Percentiles rank a stretch among this genome's conserved stretches.
phyloP scores from a whole-genome alignment of 2,329 filamentous ascomycete species.

The Coniochaeta ligniaria region DNA sequence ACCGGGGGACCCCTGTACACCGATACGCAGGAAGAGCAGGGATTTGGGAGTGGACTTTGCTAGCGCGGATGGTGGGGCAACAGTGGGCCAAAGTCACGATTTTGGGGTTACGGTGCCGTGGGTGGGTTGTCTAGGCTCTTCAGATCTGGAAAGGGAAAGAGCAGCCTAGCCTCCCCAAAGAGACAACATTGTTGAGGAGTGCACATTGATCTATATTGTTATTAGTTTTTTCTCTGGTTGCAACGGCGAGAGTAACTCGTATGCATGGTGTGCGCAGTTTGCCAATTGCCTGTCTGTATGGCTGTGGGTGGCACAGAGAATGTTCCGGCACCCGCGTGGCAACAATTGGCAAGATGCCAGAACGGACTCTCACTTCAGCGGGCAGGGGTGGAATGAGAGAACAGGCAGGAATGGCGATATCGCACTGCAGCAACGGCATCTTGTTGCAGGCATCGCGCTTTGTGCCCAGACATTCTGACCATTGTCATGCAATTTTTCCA shows the following conservation, averaged over 20 bases:
- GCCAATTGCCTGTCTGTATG: not conserved
- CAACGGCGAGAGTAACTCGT: not conserved
- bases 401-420: not conserved
- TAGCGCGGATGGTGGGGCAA: not conserved
- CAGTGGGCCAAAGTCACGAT: not conserved
- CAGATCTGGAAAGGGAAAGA: not conserved
- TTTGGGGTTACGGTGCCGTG: not conserved
- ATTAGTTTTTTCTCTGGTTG: not conserved
- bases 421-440: not conserved
- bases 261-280: not conserved
- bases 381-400: not conserved
- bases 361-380: not conserved
- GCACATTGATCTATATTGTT: not conserved
- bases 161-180: not conserved
- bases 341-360: not conserved
- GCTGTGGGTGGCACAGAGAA: not conserved
- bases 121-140: not conserved
- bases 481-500: not conserved
- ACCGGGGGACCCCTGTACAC: not conserved
- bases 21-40: not conserved
- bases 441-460: not conserved
- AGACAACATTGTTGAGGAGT: not conserved
- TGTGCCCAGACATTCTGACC: not conserved
- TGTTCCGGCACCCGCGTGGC: not conserved
- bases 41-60: not conserved